Evolutionary conservation across 2,329 filamentous ascomycete species (phyloP).

Genomic region (Cercospora sp.): DNA sequence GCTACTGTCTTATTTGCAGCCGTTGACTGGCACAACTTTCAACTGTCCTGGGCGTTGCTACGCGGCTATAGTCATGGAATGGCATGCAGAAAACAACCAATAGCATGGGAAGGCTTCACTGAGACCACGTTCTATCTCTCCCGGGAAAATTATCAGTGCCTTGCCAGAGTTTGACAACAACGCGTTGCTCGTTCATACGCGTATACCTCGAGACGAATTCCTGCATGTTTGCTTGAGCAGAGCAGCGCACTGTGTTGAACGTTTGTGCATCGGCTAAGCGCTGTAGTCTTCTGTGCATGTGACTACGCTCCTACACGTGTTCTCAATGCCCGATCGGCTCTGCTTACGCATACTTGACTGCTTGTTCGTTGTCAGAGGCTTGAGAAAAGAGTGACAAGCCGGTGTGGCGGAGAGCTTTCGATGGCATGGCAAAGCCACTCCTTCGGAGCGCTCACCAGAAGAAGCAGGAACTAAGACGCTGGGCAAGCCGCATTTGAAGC

Average conservation of each 20-base stretch:
- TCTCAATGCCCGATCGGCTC: not conserved
- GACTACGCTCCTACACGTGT: not conserved
- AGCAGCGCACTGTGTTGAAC: not conserved
- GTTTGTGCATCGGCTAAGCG: not conserved
- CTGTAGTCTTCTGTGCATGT: not conserved
- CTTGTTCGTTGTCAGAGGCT: not conserved
- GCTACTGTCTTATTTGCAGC: not conserved
- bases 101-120: not conserved
- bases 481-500: not conserved
- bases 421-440: not conserved
- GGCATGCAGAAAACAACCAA: not conserved
- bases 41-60: not conserved
- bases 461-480: conserved; percentile 8
- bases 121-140: not conserved
- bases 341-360: not conserved
- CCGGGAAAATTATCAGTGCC: not conserved
- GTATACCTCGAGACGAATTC: not conserved
- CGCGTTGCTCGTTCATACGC: not conserved
- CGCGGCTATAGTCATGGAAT: not conserved
- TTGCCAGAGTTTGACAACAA: not conserved
- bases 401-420: not conserved
- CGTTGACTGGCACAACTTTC: not conserved
- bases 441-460: not conserved
- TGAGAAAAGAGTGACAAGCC: not conserved
- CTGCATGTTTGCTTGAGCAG: not conserved